Evolutionary conservation across 2,329 filamentous ascomycete species (phyloP).

Genomic region (Annulohypoxylon truncatum): DNA sequence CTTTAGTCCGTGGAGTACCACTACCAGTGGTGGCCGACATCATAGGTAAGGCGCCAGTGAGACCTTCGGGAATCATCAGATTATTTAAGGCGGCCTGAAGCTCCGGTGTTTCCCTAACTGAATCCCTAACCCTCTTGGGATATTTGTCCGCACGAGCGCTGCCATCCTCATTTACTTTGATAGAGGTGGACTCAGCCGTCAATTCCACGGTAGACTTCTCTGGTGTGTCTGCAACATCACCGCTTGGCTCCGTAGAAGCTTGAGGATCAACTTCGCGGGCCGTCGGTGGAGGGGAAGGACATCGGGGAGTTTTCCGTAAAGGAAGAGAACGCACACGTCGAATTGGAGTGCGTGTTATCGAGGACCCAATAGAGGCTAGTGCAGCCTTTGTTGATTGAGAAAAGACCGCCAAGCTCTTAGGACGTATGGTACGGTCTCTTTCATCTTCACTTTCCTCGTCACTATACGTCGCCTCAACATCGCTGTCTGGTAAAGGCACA

Average conservation of each 20-base stretch:
- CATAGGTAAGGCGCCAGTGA: constrained; percentile 27
- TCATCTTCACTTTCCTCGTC: constrained; percentile 66
- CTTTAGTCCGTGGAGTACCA: constrained; percentile 28
- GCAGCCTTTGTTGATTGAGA: constrained; percentile 45
- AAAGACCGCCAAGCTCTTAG: constrained; percentile 60
- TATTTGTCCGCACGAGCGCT: neutral
- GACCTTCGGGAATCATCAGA: constrained; percentile 28
- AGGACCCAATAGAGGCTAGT: constrained; percentile 28
- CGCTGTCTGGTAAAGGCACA: constrained; percentile 75
- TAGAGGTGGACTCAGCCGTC: neutral
- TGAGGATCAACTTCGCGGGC: neutral
- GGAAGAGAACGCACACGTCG: constrained; percentile 46
- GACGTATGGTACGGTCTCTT: constrained; percentile 54
- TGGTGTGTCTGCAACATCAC: neutral
- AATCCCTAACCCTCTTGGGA: neutral
- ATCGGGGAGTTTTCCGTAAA: constrained; percentile 39
- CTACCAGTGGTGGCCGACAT: constrained; percentile 28
- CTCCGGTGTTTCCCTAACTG: neutral
- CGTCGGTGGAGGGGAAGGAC: constrained; percentile 17
- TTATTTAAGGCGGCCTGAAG: constrained; percentile 13
- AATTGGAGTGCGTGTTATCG: constrained; percentile 50
- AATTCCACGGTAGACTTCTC: neutral
- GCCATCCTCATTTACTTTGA: neutral
- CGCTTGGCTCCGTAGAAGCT: neutral
- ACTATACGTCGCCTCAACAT: constrained; percentile 72